Percentiles rank a stretch among this genome's conserved stretches.
These are phyloP conservation scores for Barbarea vulgaris DNA, from an alignment of 345 rosid genomes.

Conservation along the genomic window DNA sequence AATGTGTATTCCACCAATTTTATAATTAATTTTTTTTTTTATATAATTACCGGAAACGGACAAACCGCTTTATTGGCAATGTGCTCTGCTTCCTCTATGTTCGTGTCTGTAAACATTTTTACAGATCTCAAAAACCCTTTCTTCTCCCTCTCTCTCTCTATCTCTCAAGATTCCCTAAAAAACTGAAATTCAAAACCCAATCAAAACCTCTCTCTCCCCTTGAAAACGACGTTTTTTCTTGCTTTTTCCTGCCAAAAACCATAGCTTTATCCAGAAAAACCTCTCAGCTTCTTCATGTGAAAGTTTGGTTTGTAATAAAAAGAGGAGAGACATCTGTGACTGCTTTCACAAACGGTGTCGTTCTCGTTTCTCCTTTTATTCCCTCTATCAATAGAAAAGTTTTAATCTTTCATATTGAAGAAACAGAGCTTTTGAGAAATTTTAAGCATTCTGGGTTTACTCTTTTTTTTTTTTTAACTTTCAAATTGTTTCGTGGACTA, in stretches of 20 bases:
- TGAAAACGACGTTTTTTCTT: slow-evolving; percentile 1
- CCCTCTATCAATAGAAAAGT: slow-evolving; percentile 15
- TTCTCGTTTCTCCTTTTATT: slow-evolving; percentile 34
- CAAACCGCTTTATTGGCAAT: slow-evolving; percentile 54
- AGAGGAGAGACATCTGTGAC: slow-evolving; percentile 44
- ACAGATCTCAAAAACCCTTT: slow-evolving; percentile 46
- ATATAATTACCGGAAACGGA: slow-evolving; percentile 44
- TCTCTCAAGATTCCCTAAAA: slow-evolving; percentile 45
- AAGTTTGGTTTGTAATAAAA: slow-evolving; percentile 49
- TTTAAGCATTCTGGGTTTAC: slow-evolving; percentile 5
- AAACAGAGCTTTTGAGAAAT: slow-evolving; percentile 24
- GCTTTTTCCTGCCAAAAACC: too few species aligned
- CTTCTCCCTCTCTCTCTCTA: too few species aligned
- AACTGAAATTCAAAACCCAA: background rate
- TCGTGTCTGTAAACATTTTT: slow-evolving; percentile 25
- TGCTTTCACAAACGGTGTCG: slow-evolving; percentile 45
- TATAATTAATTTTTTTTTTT: background rate
- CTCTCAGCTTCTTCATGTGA: slow-evolving; percentile 58
- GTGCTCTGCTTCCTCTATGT: slow-evolving; percentile 47
- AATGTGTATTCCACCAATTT: background rate
- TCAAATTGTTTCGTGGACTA: background rate
- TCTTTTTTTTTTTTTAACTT: background rate
- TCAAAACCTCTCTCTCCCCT: slow-evolving; percentile 2
- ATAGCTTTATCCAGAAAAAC: slow-evolving; percentile 52
- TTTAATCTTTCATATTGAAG: slow-evolving; percentile 2